phyloP scores from a whole-genome alignment of 192 early-diverging fungal genomes.

The Lobosporangium transversale region DNA sequence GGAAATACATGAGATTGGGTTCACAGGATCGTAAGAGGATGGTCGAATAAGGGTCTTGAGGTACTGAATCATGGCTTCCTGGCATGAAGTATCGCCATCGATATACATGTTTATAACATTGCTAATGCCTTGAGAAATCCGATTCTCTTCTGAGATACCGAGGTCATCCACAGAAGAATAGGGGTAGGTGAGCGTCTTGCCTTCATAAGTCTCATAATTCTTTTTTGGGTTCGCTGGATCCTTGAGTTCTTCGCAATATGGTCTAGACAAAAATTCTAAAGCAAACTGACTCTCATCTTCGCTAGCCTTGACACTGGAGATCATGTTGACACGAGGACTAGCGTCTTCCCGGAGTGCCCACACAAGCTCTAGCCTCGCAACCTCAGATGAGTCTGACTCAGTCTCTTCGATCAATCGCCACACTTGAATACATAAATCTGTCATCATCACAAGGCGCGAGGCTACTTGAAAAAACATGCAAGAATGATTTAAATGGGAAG shows the following conservation, averaged over 20 bases:
- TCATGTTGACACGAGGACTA: not conserved
- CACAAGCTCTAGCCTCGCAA: not conserved
- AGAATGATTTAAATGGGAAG: not conserved
- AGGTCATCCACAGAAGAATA: not conserved
- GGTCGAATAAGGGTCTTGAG: not conserved
- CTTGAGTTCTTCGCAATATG: no score
- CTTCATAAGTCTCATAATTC: not conserved
- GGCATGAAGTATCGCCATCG: not conserved
- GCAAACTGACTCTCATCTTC: not conserved
- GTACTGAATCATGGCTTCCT: not conserved
- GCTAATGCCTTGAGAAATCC: not conserved
- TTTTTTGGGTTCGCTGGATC: not conserved
- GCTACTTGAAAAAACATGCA: not conserved
- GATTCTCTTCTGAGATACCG: not conserved
- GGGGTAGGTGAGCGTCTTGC: not conserved
- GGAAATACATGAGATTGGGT: not conserved
- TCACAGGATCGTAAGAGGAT: not conserved
- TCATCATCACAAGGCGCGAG: not conserved
- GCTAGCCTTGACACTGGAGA: not conserved
- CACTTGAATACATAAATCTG: not conserved
- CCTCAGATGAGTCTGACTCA: not conserved
- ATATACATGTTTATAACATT: not conserved
- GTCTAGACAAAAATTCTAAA: not conserved
- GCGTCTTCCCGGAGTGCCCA: slow-evolving; percentile 1
- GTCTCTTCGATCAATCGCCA: not conserved